A percentile compares a stretch with the other conserved stretches of the same genome.
phyloP scores from a whole-genome alignment of 768 basidiomycete species.

The Russula brevipes region DNA sequence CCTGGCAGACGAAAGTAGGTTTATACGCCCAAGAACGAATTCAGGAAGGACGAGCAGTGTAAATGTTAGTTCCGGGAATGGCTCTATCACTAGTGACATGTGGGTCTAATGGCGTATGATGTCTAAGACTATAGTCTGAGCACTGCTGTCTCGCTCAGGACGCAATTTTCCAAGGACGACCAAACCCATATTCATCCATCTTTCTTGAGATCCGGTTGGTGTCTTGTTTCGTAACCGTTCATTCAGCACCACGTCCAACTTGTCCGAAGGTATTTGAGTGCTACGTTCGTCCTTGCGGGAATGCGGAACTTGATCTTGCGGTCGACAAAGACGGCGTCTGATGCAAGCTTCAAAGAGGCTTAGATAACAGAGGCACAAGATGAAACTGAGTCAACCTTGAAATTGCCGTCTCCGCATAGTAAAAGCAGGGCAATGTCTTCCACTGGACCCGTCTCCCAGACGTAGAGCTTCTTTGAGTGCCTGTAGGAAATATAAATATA shows the following conservation, averaged over 20 bases:
- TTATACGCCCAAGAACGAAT: too few species aligned
- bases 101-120: slow-evolving; percentile 17
- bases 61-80: too few species aligned
- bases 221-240: slow-evolving; percentile 60
- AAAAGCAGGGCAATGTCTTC: slow-evolving; percentile 78
- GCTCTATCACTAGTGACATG: neutral
- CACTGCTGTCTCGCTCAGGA: neutral
- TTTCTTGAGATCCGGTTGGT: slow-evolving; percentile 51
- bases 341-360: slow-evolving; percentile 48
- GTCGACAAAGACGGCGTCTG: slow-evolving; percentile 71
- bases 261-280: slow-evolving; percentile 73
- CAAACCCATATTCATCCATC: slow-evolving; percentile 73
- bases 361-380: neutral
- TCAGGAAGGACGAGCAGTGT: too few species aligned
- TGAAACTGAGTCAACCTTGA: slow-evolving; percentile 52
- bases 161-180: slow-evolving; percentile 53
- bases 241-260: slow-evolving; percentile 54
- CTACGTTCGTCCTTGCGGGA: slow-evolving; percentile 65
- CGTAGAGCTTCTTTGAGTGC: slow-evolving; percentile 91
- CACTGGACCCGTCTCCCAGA: slow-evolving; percentile 88
- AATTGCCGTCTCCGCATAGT: slow-evolving; percentile 86
- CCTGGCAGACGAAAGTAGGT: too few species aligned
- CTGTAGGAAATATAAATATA: slow-evolving; percentile 36
- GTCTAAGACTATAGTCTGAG: slow-evolving; percentile 11
- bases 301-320: slow-evolving; percentile 76